Conservation (phyloP, 805 yeast species). For the Blastobotrys americana region DNA sequence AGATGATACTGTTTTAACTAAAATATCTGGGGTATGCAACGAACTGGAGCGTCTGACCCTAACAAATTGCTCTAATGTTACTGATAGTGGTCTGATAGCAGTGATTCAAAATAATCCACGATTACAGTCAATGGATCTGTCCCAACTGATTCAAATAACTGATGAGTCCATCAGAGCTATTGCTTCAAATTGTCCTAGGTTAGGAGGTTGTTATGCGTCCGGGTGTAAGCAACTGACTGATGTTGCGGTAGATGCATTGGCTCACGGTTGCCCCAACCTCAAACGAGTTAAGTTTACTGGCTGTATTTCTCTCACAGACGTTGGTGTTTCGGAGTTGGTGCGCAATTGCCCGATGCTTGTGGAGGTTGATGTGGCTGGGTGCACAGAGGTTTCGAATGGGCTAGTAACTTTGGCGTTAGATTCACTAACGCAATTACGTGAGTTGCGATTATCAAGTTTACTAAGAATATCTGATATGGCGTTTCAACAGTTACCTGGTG, state of each 20-base stretch:
- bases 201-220: constrained; percentile 88
- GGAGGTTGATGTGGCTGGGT: constrained; percentile 82
- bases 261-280: constrained; percentile 60
- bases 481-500: constrained; percentile 47
- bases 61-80: constrained; percentile 65
- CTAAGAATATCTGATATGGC: constrained; percentile 60
- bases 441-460: constrained; percentile 73
- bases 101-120: constrained; percentile 59
- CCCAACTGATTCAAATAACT: constrained; percentile 62
- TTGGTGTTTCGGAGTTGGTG: constrained; percentile 51
- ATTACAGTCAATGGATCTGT: constrained; percentile 79
- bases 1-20: constrained; percentile 52
- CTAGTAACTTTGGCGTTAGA: constrained; percentile 51
- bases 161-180: constrained; percentile 65
- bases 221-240: constrained; percentile 70
- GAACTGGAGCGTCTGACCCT: constrained; percentile 80
- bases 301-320: constrained; percentile 59
- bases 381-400: constrained; percentile 64
- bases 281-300: constrained; percentile 79
- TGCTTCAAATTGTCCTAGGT: constrained; percentile 61
- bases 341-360: constrained; percentile 71
- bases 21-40: constrained; percentile 55
- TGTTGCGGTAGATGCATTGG: constrained; percentile 50
- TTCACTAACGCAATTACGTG: constrained; percentile 67
- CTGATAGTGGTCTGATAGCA: constrained; percentile 52